Base-by-base conservation (phyloP, 257 asterid genomes). In the Solanum appendiculatum region DNA sequence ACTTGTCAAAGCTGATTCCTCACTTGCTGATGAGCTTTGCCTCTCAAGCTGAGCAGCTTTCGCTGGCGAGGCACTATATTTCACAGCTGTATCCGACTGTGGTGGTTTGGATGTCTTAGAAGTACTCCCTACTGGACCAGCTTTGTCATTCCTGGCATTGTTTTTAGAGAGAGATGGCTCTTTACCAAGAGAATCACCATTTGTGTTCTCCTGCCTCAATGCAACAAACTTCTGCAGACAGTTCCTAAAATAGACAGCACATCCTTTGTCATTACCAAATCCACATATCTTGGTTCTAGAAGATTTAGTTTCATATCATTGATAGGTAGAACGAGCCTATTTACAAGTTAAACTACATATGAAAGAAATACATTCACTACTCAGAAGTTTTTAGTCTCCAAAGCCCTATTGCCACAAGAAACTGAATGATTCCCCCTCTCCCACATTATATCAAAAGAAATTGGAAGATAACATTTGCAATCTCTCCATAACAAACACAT, bases 41-140 rank as follows among this genome's bases (percentile, higher is more conserved):
- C 99, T 93, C 93, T 97, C 99, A 54, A 90, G 75, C 90, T 91
- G 93, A 10, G 98, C 98, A 86, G 88, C 98, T 95, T 95, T 94
- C 37, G 98, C 99, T 13, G 98, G 99, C 56, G 99, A 96, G 89
- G 91, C 98, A 73, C 93, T 95, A 88, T 94, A 95, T 83, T 88
- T 90, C 46, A 96, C 99, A 25, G 90, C 93, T 58, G 88, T 78
- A 42, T 87, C 94, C 36, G 84, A 66, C 63, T 90, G 86, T 88
- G 85, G 33, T 15, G 60, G 60, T 78, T 33, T 89, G 54, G 83
- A 60, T 31, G 82, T 63, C 82, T 83, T 87, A 44, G 86, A 64
- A 86, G 33, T 88, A 85, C 89, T 92, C 89, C 88, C 93, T 66
- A 86, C 90, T 44, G 88, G 66, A 86, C 88, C 56, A 46, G 46